Conservation (phyloP, 768 basidiomycete genomes). For the Hirschioporus abietinus region DNA sequence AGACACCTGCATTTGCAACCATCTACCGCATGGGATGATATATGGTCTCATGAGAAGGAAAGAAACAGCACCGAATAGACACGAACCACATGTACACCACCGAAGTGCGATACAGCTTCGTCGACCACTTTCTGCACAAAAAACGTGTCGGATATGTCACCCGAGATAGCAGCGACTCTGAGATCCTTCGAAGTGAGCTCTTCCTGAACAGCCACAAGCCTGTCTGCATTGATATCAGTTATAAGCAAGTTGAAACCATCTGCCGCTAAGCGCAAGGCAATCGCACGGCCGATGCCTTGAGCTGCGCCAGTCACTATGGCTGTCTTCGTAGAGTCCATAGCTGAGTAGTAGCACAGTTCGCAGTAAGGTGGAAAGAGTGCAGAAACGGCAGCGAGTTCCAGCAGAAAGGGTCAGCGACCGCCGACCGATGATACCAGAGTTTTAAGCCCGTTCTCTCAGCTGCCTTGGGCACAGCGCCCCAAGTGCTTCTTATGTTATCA, state of each 20-base stretch:
- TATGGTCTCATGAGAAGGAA: background rate
- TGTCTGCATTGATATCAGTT: slow-evolving; percentile 31
- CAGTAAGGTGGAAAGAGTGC: background rate
- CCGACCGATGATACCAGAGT: too few species aligned
- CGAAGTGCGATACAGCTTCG: slow-evolving; percentile 19
- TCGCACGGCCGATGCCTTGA: slow-evolving; percentile 44
- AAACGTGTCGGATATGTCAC: slow-evolving; percentile 24
- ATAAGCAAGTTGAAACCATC: slow-evolving; percentile 45
- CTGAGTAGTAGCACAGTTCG: background rate
- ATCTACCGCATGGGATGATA: slow-evolving; percentile 1
- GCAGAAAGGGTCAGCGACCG: background rate
- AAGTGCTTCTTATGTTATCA: background rate
- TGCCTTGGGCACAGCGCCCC: background rate
- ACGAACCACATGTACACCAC: slow-evolving; percentile 30
- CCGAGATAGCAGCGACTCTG: slow-evolving; percentile 9
- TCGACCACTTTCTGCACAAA: slow-evolving; percentile 28
- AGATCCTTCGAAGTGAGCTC: background rate
- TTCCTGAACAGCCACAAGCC: background rate
- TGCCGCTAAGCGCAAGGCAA: slow-evolving; percentile 39
- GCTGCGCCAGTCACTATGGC: slow-evolving; percentile 41
- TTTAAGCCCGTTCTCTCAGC: background rate
- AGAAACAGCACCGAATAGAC: background rate
- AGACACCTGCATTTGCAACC: slow-evolving; percentile 23
- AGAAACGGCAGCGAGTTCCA: background rate
- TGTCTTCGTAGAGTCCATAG: slow-evolving; percentile 12